Conservation (phyloP, 306 rosid species). For the Hippophae rhamnoides region DNA sequence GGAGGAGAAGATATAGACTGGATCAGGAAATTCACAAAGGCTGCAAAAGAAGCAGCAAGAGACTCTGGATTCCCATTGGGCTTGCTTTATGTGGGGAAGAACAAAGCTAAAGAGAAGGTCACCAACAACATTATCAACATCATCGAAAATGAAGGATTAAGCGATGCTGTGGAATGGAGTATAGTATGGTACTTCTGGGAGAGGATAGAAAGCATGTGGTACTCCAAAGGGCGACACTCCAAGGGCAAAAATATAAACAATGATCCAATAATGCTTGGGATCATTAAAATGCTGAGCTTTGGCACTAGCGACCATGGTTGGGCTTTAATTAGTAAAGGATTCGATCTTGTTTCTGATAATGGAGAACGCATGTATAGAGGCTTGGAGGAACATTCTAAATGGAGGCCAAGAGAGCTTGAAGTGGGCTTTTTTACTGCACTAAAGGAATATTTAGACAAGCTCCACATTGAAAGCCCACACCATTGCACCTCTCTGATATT, state of each 20-base stretch:
- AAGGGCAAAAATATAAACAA: slow-evolving; percentile 8
- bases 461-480: slow-evolving; percentile 8
- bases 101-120: slow-evolving; percentile 38
- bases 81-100: slow-evolving; percentile 49
- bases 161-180: slow-evolving; percentile 26
- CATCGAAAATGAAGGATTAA: slow-evolving; percentile 18
- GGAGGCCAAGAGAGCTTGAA: neutral
- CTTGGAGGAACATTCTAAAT: neutral
- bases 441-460: slow-evolving; percentile 7
- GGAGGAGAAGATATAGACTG: slow-evolving; percentile 60
- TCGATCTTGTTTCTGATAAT: slow-evolving; percentile 10
- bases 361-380: slow-evolving; percentile 16
- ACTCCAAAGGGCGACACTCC: slow-evolving; percentile 29
- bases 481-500: slow-evolving; percentile 28
- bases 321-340: slow-evolving; percentile 11
- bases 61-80: slow-evolving; percentile 32
- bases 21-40: slow-evolving; percentile 40
- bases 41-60: slow-evolving; percentile 16
- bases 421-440: slow-evolving; percentile 16
- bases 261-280: slow-evolving; percentile 23
- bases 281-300: slow-evolving; percentile 25
- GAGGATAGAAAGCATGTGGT: slow-evolving; percentile 56
- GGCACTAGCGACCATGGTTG: slow-evolving; percentile 20
- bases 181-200: slow-evolving; percentile 69
- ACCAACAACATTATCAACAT: slow-evolving; percentile 9